A percentile compares a stretch with the other conserved stretches of the same genome.
These are phyloP conservation scores for Arthroderma sp. DNA, from an alignment of 2,329 filamentous ascomycete species.

Conservation along the genomic window DNA sequence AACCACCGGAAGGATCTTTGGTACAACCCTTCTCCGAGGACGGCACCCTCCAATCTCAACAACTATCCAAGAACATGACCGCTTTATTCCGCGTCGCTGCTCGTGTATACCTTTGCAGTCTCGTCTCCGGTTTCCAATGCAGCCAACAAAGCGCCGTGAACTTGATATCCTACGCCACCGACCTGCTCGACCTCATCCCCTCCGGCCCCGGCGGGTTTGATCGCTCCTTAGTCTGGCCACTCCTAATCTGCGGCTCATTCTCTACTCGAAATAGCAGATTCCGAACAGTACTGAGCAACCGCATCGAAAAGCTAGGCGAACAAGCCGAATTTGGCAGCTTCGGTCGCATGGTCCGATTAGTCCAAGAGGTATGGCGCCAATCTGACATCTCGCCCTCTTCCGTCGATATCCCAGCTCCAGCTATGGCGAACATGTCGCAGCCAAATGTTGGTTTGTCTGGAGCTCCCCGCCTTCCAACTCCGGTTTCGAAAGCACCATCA, in stretches of 20 bases:
- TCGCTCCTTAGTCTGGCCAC: slow-evolving; percentile 82
- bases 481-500: too few relatives aligned
- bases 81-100: slow-evolving; percentile 82
- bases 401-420: too few relatives aligned
- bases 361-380: slow-evolving; percentile 66
- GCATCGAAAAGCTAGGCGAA: slow-evolving; percentile 61
- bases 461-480: too few relatives aligned
- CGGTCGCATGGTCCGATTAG: slow-evolving; percentile 63
- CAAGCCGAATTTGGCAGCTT: slow-evolving; percentile 71
- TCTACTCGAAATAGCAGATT: slow-evolving; percentile 61
- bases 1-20: slow-evolving; percentile 51
- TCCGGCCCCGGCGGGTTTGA: slow-evolving; percentile 72
- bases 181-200: slow-evolving; percentile 69
- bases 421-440: too few relatives aligned
- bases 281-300: slow-evolving; percentile 63
- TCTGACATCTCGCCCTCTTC: background rate
- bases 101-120: slow-evolving; percentile 89
- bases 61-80: slow-evolving; percentile 79
- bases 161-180: slow-evolving; percentile 64
- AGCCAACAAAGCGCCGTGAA: slow-evolving; percentile 59
- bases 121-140: slow-evolving; percentile 78
- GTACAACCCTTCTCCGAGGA: slow-evolving; percentile 46
- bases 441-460: too few relatives aligned
- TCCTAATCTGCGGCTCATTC: slow-evolving; percentile 72
- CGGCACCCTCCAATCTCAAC: slow-evolving; percentile 65